Percentiles rank a stretch among this genome's conserved stretches.
phyloP scores from a whole-genome alignment of 768 basidiomycete species.

The Pseudohyphozyma bogoriensis region DNA sequence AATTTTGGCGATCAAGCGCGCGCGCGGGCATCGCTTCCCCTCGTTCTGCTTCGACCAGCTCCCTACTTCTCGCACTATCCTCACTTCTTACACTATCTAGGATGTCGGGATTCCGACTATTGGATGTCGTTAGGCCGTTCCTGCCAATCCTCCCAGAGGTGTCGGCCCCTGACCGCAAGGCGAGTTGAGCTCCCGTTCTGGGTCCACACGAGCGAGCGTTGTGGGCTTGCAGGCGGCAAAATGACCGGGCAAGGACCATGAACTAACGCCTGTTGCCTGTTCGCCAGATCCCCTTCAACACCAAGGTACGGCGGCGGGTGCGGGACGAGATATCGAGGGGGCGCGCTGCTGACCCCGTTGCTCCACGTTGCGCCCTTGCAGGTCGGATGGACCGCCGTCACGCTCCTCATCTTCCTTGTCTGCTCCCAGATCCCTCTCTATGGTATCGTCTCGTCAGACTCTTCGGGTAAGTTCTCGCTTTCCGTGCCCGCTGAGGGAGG shows the following conservation, averaged over 20 bases:
- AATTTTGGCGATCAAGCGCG: background rate
- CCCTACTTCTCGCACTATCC: background rate
- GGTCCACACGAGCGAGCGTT: slow-evolving; percentile 1
- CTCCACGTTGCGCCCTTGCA: background rate
- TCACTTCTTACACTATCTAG: background rate
- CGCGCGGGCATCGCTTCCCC: background rate
- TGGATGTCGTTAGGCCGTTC: slow-evolving; percentile 51
- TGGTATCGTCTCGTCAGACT: slow-evolving; percentile 99
- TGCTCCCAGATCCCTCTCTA: slow-evolving; percentile 98
- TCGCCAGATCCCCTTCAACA: slow-evolving; percentile 84
- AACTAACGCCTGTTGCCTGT: background rate
- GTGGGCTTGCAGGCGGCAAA: too few species aligned
- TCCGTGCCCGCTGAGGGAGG: background rate
- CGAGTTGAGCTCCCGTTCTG: slow-evolving; percentile 36
- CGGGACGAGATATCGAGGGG: background rate
- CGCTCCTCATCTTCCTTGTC: slow-evolving; percentile 97
- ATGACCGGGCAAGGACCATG: background rate
- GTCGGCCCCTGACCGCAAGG: slow-evolving; percentile 94
- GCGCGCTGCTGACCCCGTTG: background rate
- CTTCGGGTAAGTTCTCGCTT: slow-evolving; percentile 45
- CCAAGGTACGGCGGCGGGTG: slow-evolving; percentile 52
- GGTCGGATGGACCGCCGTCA: slow-evolving; percentile 90
- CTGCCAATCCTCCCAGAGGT: slow-evolving; percentile 94
- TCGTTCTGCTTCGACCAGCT: background rate
- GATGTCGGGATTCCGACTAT: slow-evolving; percentile 7